These are phyloP conservation scores for Aspergillus cavernicola DNA, from an alignment of 495 filamentous ascomycete genomes.

Conservation along the genomic window DNA sequence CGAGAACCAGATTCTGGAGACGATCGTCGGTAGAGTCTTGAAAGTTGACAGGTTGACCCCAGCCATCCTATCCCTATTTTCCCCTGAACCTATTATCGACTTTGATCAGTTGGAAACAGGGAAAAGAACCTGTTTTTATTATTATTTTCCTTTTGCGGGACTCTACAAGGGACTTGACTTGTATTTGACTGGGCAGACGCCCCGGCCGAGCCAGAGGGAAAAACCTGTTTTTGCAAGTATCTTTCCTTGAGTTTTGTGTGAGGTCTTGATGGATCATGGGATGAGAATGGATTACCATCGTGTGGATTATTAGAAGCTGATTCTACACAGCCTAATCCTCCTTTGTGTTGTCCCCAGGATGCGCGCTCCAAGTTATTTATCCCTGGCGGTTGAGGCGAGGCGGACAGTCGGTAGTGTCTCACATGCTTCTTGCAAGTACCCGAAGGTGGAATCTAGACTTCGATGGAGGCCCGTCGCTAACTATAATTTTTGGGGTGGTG, in stretches of 20 bases:
- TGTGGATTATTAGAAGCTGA: neutral
- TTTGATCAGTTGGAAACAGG: neutral
- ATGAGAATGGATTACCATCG: neutral
- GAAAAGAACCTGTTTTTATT: conserved; percentile 8
- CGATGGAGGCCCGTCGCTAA: neutral
- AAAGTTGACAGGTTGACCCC: neutral
- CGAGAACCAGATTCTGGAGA: conserved; percentile 15
- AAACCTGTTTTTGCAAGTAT: conserved; percentile 12
- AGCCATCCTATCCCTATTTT: neutral
- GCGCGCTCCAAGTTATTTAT: neutral
- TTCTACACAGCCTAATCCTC: neutral
- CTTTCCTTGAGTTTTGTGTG: neutral
- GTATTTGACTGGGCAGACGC: neutral
- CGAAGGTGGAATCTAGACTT: neutral
- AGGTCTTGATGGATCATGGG: neutral
- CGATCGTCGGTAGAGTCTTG: conserved; percentile 11
- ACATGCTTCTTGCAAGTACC: neutral
- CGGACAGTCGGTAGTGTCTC: neutral
- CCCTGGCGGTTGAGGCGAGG: neutral
- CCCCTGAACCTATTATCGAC: neutral
- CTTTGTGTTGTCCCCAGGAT: too few relatives aligned
- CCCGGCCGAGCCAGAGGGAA: neutral
- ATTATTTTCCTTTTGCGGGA: neutral
- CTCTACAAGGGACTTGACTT: neutral
- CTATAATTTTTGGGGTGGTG: too few relatives aligned